Evolutionary conservation across 768 basidiomycete species (phyloP).

Genomic region (Mycena polygramma): DNA sequence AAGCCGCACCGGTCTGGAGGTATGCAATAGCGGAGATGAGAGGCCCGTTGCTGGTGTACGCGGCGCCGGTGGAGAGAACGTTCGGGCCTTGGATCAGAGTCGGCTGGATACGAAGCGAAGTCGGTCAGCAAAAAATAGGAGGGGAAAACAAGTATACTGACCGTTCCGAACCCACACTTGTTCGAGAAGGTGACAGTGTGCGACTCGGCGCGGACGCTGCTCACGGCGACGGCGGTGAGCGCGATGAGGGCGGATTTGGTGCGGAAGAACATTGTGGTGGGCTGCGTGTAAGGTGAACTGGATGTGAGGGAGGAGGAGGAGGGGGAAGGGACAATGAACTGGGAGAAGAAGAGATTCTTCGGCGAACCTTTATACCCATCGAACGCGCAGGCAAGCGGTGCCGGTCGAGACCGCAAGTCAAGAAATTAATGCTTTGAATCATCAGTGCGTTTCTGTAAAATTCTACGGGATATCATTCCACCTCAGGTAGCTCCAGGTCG

Average conservation of each 20-base stretch:
- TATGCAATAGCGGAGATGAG: conserved; percentile 29
- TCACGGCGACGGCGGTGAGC: conserved; percentile 12
- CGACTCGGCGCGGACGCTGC: conserved; percentile 2
- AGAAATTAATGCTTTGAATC: too few relatives aligned
- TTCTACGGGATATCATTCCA: too few relatives aligned
- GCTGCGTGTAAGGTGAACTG: neutral
- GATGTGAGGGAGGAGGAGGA: neutral
- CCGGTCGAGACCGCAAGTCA: too few relatives aligned
- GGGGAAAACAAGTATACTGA: neutral
- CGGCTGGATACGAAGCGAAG: conserved; percentile 9
- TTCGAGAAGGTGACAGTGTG: conserved; percentile 24
- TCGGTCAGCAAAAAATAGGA: too few relatives aligned
- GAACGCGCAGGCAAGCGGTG: too few relatives aligned
- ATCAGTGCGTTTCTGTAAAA: too few relatives aligned
- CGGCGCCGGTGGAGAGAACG: conserved; percentile 20
- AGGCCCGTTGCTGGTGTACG: conserved; percentile 24
- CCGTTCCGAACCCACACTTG: conserved; percentile 28
- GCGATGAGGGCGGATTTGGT: conserved; percentile 1
- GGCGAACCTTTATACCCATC: too few relatives aligned
- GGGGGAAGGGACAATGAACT: too few relatives aligned
- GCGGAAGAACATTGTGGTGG: conserved; percentile 16
- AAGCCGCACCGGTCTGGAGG: conserved; percentile 29
- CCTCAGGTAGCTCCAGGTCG: too few relatives aligned
- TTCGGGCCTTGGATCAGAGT: conserved; percentile 17
- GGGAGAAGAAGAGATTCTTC: too few relatives aligned